Base-by-base conservation (phyloP, 257 asterid species). In the Scutellaria minor region DNA sequence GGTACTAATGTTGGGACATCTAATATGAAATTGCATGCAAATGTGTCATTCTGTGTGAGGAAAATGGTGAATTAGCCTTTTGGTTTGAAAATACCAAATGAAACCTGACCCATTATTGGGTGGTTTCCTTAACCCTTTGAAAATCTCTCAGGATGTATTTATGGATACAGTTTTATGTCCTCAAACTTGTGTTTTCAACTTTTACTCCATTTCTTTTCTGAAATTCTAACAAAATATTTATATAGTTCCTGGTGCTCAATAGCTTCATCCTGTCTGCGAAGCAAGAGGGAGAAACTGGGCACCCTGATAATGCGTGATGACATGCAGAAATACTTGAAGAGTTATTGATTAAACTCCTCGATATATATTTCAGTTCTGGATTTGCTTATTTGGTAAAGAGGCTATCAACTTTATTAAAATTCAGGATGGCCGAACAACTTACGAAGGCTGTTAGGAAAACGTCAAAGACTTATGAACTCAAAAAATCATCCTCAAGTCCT, bases 391-490 rank as follows among this genome's bases (percentile, higher is more conserved):
- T 66, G 74, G 71, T 81, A 75, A 71, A 74, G 68, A 70, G 77
- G 64, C 74, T 66, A 35, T 77, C 62, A 47, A 75, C 84, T 66
- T 74, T 77, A 41, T 39, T 75, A 37, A 75, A 76, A 69, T 77
- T 66, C 40, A 79, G 71, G 76, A 89, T 88, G 96, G 84, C 91
- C 5, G 98, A 86, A 63, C 90, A 74, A 84, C 73, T 77, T 70
- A 75, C 91, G 13, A 91, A 81, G 89, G 79, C 77, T 20, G 77
- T 78, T 48, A 91, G 77, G 80, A 87, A 83, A 83, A 45, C 72
- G 39, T 24, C 56, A n/a, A 91, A 85, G 80, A 54, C 55, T 54
- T 87, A 83, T 62, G 96, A 89, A 62, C 83, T 82, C 64, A 87
- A 83, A 84, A 88, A 83, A 86, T 62, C 73, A 48, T 70, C 88